A percentile compares a stretch with the other conserved stretches of the same genome.
phyloP scores from a whole-genome alignment of 495 filamentous ascomycete genomes.

The Penicillium robsamsonii region DNA sequence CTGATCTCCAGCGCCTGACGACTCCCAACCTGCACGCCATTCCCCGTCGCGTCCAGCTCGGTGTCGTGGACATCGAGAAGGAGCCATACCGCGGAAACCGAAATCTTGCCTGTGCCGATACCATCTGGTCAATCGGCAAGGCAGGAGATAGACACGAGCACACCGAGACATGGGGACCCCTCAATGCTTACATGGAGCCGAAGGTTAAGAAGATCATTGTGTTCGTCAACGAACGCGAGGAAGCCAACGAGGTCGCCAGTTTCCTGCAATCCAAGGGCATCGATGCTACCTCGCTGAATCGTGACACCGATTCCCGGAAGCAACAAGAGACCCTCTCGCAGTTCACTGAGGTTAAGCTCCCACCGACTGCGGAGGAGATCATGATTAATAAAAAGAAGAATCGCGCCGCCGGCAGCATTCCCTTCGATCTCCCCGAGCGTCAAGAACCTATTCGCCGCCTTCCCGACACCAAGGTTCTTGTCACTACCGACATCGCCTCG shows the following conservation, averaged over 20 bases:
- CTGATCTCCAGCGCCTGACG: conserved; percentile 76
- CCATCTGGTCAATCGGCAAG: conserved; percentile 90
- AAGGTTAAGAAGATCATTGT: conserved; percentile 86
- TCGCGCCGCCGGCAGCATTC: conserved; percentile 32
- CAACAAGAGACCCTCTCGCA: conserved; percentile 70
- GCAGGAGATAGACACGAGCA: conserved; percentile 47
- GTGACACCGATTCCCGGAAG: conserved; percentile 72
- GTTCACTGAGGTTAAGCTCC: conserved; percentile 63
- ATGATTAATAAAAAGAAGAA: conserved; percentile 32
- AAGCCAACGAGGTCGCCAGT: conserved; percentile 71
- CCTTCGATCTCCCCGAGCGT: conserved; percentile 30
- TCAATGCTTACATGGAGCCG: conserved; percentile 34
- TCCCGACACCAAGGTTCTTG: conserved; percentile 81
- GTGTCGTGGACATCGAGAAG: conserved; percentile 85
- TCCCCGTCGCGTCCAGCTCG: conserved; percentile 88
- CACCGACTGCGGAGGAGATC: conserved; percentile 44
- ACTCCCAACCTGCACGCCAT: conserved; percentile 96
- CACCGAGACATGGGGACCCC: conserved; percentile 33
- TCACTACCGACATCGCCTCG: conserved; percentile 89
- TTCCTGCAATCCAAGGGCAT: conserved; percentile 84
- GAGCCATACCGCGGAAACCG: conserved; percentile 91
- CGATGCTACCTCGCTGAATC: conserved; percentile 75
- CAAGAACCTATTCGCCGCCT: conserved; percentile 32
- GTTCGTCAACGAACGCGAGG: conserved; percentile 96
- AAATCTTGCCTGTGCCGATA: conserved; percentile 85